A percentile compares a stretch with the other conserved stretches of the same genome.
Evolutionary conservation across 2,329 filamentous ascomycete genomes (phyloP).

Genomic region (Orbilia oligospora): DNA sequence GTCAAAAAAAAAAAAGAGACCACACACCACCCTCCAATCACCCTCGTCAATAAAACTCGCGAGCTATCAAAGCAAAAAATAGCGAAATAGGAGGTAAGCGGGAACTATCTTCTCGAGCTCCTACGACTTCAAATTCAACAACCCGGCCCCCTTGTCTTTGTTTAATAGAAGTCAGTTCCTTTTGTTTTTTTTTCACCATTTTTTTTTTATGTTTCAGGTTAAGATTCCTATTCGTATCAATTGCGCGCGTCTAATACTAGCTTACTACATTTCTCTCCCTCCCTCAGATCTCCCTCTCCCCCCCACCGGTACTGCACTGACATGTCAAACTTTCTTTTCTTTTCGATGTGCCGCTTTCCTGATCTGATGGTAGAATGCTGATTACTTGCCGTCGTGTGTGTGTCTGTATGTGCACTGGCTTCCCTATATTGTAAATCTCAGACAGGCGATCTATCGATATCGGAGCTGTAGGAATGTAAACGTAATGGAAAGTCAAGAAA

Average conservation of each 20-base stretch:
- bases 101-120: conserved; percentile 60
- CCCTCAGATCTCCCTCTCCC: background rate
- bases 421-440: conserved; percentile 47
- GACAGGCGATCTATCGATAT: conserved; percentile 55
- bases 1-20: conserved; percentile 5
- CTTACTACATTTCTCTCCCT: background rate
- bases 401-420: conserved; percentile 10
- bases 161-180: background rate
- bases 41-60: conserved; percentile 21
- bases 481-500: conserved; percentile 48
- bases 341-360: conserved; percentile 11
- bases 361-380: background rate
- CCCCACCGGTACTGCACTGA: background rate
- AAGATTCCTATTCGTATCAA: conserved; percentile 32
- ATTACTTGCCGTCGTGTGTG: conserved; percentile 25
- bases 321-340: background rate
- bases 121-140: conserved; percentile 28
- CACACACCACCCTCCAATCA: background rate
- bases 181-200: too few relatives aligned
- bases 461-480: conserved; percentile 36
- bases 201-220: conserved; percentile 54
- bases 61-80: conserved; percentile 37
- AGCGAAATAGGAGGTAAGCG: conserved; percentile 47
- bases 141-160: background rate
- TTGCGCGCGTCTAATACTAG: conserved; percentile 45